These are phyloP conservation scores for Cercospora citrullina DNA, from an alignment of 2,329 filamentous ascomycete species.

Conservation along the genomic window DNA sequence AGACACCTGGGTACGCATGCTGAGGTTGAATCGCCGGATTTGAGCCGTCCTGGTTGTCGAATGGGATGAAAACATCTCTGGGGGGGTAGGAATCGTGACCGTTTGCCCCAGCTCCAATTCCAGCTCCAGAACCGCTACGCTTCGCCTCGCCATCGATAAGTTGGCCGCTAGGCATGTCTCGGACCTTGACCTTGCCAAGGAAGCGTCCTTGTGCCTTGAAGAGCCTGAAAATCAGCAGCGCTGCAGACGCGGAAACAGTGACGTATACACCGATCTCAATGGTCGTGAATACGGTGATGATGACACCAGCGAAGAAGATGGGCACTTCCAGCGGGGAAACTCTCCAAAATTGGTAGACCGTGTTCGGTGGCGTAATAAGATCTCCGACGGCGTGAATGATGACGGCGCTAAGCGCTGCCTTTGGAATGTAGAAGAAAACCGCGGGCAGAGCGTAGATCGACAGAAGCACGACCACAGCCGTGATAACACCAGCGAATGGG, in stretches of 20 bases:
- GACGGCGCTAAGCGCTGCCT: slow-evolving; percentile 75
- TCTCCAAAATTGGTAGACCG: slow-evolving; percentile 91
- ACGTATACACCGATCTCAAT: slow-evolving; percentile 94
- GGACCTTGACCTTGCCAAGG: slow-evolving; percentile 78
- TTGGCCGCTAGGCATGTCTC: slow-evolving; percentile 60
- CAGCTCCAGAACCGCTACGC: slow-evolving; percentile 24
- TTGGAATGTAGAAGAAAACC: slow-evolving; percentile 93
- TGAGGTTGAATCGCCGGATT: slow-evolving; percentile 81
- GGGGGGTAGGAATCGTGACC: slow-evolving; percentile 53
- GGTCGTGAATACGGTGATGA: slow-evolving; percentile 81
- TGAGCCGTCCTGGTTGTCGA: slow-evolving; percentile 84
- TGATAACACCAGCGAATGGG: slow-evolving; percentile 86
- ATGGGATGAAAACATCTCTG: slow-evolving; percentile 82
- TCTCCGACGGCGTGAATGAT: slow-evolving; percentile 97
- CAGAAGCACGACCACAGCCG: slow-evolving; percentile 78
- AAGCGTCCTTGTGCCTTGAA: slow-evolving; percentile 81
- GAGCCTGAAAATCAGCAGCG: slow-evolving; percentile 77
- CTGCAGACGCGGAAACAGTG: slow-evolving; percentile 75
- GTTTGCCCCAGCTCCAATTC: slow-evolving; percentile 18
- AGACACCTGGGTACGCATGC: slow-evolving; percentile 83
- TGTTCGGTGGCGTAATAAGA: slow-evolving; percentile 86
- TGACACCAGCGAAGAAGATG: slow-evolving; percentile 89
- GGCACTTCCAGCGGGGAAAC: slow-evolving; percentile 86
- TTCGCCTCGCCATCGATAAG: slow-evolving; percentile 12
- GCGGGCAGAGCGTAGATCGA: slow-evolving; percentile 86